phyloP scores from a whole-genome alignment of 2,329 filamentous ascomycete genomes.

The Cladosporium sp. region DNA sequence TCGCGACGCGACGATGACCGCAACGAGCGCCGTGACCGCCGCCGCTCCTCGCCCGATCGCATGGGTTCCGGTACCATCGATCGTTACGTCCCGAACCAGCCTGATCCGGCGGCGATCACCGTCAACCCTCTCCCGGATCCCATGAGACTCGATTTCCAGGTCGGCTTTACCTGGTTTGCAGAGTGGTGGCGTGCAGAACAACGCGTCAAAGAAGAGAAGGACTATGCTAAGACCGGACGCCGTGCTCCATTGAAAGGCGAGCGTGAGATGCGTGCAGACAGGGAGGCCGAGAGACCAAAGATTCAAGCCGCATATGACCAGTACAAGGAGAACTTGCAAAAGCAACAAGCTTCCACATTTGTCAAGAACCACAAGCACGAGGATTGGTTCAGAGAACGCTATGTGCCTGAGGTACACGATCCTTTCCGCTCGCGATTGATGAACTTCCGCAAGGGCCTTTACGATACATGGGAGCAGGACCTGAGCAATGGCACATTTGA shows the following conservation, averaged over 20 bases:
- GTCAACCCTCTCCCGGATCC: conserved; percentile 70
- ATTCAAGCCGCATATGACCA: conserved; percentile 67
- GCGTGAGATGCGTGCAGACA: conserved; percentile 66
- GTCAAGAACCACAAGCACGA: conserved; percentile 90
- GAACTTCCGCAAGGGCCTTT: conserved; percentile 73
- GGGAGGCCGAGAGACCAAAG: conserved; percentile 72
- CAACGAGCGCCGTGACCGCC: conserved; percentile 48
- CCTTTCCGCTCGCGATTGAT: conserved; percentile 70
- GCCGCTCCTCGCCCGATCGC: conserved; percentile 48
- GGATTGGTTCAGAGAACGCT: conserved; percentile 97
- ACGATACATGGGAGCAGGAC: conserved; percentile 85
- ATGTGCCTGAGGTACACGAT: conserved; percentile 77
- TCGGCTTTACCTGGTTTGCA: conserved; percentile 80
- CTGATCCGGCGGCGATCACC: conserved; percentile 38
- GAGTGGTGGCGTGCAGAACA: conserved; percentile 85
- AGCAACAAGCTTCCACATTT: conserved; percentile 66
- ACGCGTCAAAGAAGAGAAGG: conserved; percentile 76
- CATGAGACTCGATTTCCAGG: conserved; percentile 69
- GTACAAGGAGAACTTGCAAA: conserved; percentile 62
- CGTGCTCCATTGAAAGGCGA: conserved; percentile 59
- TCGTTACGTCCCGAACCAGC: conserved; percentile 74
- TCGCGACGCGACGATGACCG: conserved; percentile 59
- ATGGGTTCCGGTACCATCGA: conserved; percentile 61
- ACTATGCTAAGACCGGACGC: conserved; percentile 64
- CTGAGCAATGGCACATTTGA: conserved; percentile 83